A percentile compares a stretch with the other conserved stretches of the same genome.
Evolutionary conservation across 352 stramenopile genomes (phyloP).

Genomic region (Phytophthora crassamura): DNA sequence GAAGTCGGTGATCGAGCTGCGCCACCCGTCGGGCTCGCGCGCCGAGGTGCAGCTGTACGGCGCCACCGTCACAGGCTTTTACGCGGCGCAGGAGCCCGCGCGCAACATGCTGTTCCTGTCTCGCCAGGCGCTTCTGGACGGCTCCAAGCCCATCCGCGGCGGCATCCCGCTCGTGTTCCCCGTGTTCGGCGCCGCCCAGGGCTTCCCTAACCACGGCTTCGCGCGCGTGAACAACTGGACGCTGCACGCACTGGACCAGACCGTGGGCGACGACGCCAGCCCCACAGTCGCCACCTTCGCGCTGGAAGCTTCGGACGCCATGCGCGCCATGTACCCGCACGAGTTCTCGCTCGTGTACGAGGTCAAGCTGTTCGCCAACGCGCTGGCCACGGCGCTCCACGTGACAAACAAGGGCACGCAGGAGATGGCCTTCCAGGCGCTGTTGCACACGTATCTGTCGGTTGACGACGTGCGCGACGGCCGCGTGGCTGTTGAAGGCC

Average conservation of each 20-base stretch:
- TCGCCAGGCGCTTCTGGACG: slow-evolving; percentile 88
- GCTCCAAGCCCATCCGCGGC: slow-evolving; percentile 94
- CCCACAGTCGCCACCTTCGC: slow-evolving; percentile 73
- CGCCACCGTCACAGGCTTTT: slow-evolving; percentile 92
- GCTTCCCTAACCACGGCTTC: slow-evolving; percentile 95
- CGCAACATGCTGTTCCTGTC: slow-evolving; percentile 95
- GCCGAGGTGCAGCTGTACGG: slow-evolving; percentile 91
- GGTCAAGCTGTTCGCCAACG: slow-evolving; percentile 84
- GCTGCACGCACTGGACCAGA: slow-evolving; percentile 57
- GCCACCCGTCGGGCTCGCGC: slow-evolving; percentile 70
- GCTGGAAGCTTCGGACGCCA: slow-evolving; percentile 49
- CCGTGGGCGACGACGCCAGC: slow-evolving; percentile 39
- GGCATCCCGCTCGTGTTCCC: slow-evolving; percentile 97
- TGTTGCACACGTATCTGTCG: slow-evolving; percentile 95
- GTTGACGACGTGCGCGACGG: slow-evolving; percentile 78
- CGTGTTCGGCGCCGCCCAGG: slow-evolving; percentile 91
- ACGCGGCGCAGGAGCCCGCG: slow-evolving; percentile 59
- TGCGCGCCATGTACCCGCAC: slow-evolving; percentile 71
- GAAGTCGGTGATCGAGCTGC: slow-evolving; percentile 56
- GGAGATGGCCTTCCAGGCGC: slow-evolving; percentile 92
- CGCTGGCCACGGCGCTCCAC: slow-evolving; percentile 88
- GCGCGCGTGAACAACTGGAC: slow-evolving; percentile 82
- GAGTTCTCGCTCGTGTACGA: slow-evolving; percentile 87
- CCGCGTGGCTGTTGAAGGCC: slow-evolving; percentile 76
- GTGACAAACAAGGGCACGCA: slow-evolving; percentile 90